A percentile compares a stretch with the other conserved stretches of the same genome.
Conservation (phyloP, 805 yeast species). For the Zygosaccharomyces bailii region DNA sequence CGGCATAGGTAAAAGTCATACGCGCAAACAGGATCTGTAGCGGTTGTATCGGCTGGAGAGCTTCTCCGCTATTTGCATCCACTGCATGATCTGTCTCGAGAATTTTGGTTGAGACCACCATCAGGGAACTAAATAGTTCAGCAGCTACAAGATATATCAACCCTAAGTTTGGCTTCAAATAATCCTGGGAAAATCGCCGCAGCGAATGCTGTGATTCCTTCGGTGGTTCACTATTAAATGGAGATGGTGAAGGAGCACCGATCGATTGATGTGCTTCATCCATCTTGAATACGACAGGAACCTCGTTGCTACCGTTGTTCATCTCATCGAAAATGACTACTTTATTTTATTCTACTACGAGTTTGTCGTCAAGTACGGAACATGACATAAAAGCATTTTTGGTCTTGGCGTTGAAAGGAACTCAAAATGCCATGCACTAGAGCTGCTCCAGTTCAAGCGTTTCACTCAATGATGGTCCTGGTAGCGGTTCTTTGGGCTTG, state of each 20-base stretch:
- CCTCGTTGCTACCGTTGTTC: neutral
- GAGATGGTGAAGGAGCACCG: neutral
- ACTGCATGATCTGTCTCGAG: constrained; percentile 62
- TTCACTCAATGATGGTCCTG: constrained; percentile 9
- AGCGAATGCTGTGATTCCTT: neutral
- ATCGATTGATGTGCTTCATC: constrained; percentile 1
- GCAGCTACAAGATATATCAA: constrained; percentile 54
- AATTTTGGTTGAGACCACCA: constrained; percentile 75
- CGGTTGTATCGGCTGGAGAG: constrained; percentile 60
- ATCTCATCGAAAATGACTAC: neutral
- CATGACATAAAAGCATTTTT: too few species aligned
- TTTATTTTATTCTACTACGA: neutral
- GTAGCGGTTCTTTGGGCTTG: constrained; percentile 38
- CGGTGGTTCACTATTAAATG: constrained; percentile 1
- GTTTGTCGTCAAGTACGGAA: neutral
- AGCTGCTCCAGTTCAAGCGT: constrained; percentile 10
- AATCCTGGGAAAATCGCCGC: constrained; percentile 17
- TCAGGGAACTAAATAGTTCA: constrained; percentile 70
- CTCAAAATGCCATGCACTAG: too few species aligned
- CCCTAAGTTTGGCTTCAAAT: constrained; percentile 46
- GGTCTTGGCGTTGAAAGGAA: too few species aligned
- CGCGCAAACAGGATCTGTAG: constrained; percentile 73
- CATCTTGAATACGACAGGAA: neutral
- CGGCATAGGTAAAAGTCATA: constrained; percentile 65
- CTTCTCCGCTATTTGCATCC: constrained; percentile 31